Base-by-base conservation (phyloP, 2,329 filamentous ascomycete species). In the Rutstroemia sydowiana region DNA sequence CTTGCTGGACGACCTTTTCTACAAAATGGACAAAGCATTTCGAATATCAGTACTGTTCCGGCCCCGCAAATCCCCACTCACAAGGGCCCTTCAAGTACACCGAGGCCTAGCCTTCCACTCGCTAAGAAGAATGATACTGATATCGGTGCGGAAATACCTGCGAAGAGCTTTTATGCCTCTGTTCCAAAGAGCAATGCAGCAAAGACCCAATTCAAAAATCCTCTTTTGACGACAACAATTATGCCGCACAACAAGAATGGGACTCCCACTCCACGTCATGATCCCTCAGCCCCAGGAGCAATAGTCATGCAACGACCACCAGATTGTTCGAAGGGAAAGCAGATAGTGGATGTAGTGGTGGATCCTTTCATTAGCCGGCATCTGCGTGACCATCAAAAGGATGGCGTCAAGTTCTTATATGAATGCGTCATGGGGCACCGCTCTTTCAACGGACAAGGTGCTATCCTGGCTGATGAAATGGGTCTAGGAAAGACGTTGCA, bases 401-500 rank as follows among this genome's bases (percentile, higher is more conserved):
- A 97, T 67, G 93, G 93, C 64, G 93, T 98, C 57, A 95, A 93
- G 73, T 98, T 98, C 69, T 83, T 98, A 76, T 98, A 97, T 70
- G 81, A 82, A 59, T 95, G 89, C 64, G 90, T 93, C 5, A 97
- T 92, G 1, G 93, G 93, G n/a, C 78, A 97, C 76, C 87, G 97
- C 51, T 93, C 97, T 62, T 79, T 86, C 34, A 92, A 92, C 62
- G 93, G 93, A 45, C 88, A 96, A 68, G 93, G 93, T 2, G 98
- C 93, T 70, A 98, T 98, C 67, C 98, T 98, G 93, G 93, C 93
- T 48, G 93, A 98, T 67, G 93, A 96, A 67, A 98, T 98, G 93
- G 93, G 93, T 61, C 73, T 98, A 28, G 93, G 93, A 52, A 98
- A 98, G 72, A 98, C 93, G 16, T 71, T 98, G 40, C 93, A 98